Percentiles rank a stretch among this genome's conserved stretches.
phyloP scores from a whole-genome alignment of 108 stramenopile genomes.

The Cyclotella sp. region DNA sequence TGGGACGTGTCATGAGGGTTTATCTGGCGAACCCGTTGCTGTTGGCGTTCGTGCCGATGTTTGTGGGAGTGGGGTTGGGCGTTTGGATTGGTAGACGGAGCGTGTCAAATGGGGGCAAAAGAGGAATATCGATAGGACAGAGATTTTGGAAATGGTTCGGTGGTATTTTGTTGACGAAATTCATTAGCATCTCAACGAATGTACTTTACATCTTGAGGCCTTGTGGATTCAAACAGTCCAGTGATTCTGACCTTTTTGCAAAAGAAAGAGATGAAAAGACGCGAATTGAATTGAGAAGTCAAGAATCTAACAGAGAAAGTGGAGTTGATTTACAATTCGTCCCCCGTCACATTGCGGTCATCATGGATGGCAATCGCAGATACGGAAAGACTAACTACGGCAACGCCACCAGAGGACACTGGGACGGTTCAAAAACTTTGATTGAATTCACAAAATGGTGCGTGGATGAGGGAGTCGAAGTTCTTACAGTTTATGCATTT shows the following conservation, averaged over 20 bases:
- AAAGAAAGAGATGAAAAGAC: slow-evolving; percentile 45
- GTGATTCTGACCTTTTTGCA: slow-evolving; percentile 2
- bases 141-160: not conserved
- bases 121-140: not conserved
- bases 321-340: slow-evolving; percentile 54
- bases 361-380: slow-evolving; percentile 99
- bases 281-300: slow-evolving; percentile 29
- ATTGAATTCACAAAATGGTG: slow-evolving; percentile 96
- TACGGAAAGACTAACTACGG: slow-evolving; percentile 85
- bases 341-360: slow-evolving; percentile 87
- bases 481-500: slow-evolving; percentile 97
- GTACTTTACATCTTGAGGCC: not conserved
- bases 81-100: slow-evolving; percentile 53
- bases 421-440: slow-evolving; percentile 90
- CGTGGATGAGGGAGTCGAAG: slow-evolving; percentile 73
- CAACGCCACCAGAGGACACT: slow-evolving; percentile 86
- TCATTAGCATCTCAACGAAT: not conserved
- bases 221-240: not conserved
- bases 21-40: slow-evolving; percentile 63
- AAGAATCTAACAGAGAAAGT: slow-evolving; percentile 54
- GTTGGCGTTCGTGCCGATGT: slow-evolving; percentile 60
- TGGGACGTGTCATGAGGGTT: slow-evolving; percentile 56
- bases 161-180: not conserved
- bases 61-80: slow-evolving; percentile 60
- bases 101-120: not conserved